Evolutionary conservation across 371 early-diverging fungal genomes (phyloP).

Genomic region (Mortierella sp.): DNA sequence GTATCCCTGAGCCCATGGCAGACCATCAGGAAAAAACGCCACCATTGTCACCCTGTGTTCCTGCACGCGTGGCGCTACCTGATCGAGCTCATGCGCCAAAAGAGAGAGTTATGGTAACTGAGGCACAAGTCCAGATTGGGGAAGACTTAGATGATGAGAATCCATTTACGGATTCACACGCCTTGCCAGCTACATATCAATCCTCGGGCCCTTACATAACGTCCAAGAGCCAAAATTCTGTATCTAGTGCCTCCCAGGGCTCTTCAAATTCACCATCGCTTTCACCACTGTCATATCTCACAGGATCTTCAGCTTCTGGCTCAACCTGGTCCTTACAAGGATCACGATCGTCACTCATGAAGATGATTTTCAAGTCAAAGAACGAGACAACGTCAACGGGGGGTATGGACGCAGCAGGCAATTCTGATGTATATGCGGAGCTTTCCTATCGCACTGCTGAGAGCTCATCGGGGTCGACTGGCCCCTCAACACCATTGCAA

Average conservation of each 20-base stretch:
- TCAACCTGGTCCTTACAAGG: slow-evolving; percentile 50
- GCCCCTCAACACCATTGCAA: slow-evolving; percentile 20
- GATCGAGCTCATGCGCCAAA: slow-evolving; percentile 11
- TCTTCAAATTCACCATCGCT: slow-evolving; percentile 42
- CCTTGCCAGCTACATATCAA: slow-evolving; percentile 24
- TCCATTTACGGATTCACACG: slow-evolving; percentile 49
- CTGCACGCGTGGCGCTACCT: slow-evolving; percentile 32
- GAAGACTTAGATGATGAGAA: slow-evolving; percentile 46
- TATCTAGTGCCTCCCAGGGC: slow-evolving; percentile 4
- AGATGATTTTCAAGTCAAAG: slow-evolving; percentile 48
- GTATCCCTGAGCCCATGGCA: neutral
- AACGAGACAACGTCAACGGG: slow-evolving; percentile 19
- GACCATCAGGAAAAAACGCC: neutral
- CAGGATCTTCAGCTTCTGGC: slow-evolving; percentile 33
- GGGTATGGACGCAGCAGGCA: neutral
- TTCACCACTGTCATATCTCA: slow-evolving; percentile 42
- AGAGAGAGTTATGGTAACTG: slow-evolving; percentile 40
- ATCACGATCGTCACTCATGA: slow-evolving; percentile 46
- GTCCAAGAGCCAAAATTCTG: slow-evolving; percentile 11
- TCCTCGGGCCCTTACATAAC: neutral
- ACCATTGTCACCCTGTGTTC: slow-evolving; percentile 12
- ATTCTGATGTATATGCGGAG: neutral
- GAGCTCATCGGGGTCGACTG: slow-evolving; percentile 3
- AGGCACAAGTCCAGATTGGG: slow-evolving; percentile 49
- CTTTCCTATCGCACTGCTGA: neutral